Evolutionary conservation across 1,139 yeast genomes (phyloP), one percentile per base, ranked within the genome.

Genomic region (Candida labiduridarum): DNA sequence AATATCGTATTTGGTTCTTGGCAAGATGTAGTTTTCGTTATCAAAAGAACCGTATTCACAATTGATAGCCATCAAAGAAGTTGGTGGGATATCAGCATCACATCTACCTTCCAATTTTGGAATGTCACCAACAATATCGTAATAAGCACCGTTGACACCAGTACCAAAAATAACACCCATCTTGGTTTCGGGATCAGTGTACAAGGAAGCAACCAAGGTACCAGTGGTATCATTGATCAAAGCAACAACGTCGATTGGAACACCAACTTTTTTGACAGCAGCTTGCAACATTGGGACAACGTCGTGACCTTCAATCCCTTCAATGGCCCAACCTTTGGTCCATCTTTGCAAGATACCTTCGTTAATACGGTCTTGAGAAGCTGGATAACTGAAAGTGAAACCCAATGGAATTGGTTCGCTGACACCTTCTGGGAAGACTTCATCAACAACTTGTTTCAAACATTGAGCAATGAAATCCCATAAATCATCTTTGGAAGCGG

Each of bases 41-140:
- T 94, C 98, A 66, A 94, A 94, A 7, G 98, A 94, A 63, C 98
- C 98, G 74, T 94, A 94, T 76, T 94, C 99, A 78, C 98, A 92
- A 78, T 94, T 94, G 71, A 94, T 92, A 49, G 97, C 97, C 96
- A 94, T 92, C 56, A 85, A 84, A 33, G 89, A 80, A 42, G 81
- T 82, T 12, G 68, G 71, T 42, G 78, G 67, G 58, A 91, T 80
- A 63, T 90, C 97, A 22, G 70, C 75, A 31, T 83, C 79, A 52
- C 86, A 68, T 60, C 72, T 75, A 51, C 96, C 96, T 62, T 84
- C 84, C 60, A 94, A 80, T 76, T 94, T 94, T 57, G 95, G 95
- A 64, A 94, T 85, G 62, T 84, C 83, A 50, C 76, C 69, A 50
- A 85, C 86, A 41, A 75, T 74, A 62, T 94, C 99, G 71, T 84